Evolutionary conservation across 495 filamentous ascomycete species (phyloP).

Genomic region (Aspergillus carlsbadensis): DNA sequence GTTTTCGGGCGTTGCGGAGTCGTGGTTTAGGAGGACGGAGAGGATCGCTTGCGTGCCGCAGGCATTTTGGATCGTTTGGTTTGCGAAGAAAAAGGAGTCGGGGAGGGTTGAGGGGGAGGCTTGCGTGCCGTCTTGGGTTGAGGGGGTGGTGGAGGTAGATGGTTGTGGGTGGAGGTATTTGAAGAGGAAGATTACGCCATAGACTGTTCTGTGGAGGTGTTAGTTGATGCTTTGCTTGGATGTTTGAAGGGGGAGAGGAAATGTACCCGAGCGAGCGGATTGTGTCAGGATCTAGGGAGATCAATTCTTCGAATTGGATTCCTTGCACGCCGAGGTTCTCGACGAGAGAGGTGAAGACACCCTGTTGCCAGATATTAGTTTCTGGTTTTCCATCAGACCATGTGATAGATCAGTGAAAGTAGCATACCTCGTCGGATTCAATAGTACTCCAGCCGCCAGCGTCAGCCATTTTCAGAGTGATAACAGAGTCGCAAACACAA

Average conservation of each 20-base stretch:
- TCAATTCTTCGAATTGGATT: constrained; percentile 96
- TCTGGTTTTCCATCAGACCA: not conserved
- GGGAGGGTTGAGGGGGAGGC: constrained; percentile 35
- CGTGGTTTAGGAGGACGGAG: constrained; percentile 87
- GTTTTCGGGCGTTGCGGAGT: constrained; percentile 29
- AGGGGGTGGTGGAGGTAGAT: constrained; percentile 50
- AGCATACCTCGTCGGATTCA: constrained; percentile 85
- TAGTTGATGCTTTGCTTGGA: constrained; percentile 5
- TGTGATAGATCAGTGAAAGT: not conserved
- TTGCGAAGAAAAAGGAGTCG: constrained; percentile 86
- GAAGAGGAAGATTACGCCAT: constrained; percentile 99
- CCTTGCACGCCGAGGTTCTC: constrained; percentile 88
- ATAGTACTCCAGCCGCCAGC: constrained; percentile 72
- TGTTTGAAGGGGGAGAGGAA: not conserved
- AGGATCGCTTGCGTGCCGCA: constrained; percentile 97
- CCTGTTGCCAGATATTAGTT: constrained; percentile 52
- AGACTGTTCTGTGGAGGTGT: constrained; percentile 61
- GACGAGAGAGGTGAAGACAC: constrained; percentile 93
- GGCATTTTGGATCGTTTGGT: constrained; percentile 98
- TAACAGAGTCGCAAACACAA: not conserved
- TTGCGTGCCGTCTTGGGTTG: constrained; percentile 56
- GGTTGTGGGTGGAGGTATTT: constrained; percentile 70
- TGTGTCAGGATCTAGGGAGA: constrained; percentile 78
- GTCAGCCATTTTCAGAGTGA: constrained; percentile 32
- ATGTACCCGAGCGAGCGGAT: constrained; percentile 65